Conservation (phyloP, 1,139 yeast species). For the Arxiozyma telluris region DNA sequence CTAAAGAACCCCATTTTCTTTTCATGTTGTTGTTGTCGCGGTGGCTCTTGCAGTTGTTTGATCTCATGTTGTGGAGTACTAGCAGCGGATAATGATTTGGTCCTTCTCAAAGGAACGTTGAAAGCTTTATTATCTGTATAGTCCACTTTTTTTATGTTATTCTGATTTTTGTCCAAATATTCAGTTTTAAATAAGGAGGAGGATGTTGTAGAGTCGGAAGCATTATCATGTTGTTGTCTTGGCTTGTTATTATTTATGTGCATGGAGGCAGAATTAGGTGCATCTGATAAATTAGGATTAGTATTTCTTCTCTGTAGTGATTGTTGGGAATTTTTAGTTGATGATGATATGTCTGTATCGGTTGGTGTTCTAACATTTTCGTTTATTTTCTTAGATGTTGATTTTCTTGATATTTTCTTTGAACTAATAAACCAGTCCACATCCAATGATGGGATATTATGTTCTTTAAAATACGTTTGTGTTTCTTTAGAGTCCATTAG, state of each 20-base stretch:
- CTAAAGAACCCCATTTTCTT: constrained; percentile 32
- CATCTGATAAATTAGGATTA: background rate
- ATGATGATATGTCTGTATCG: background rate
- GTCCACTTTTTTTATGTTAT: background rate
- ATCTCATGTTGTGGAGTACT: background rate
- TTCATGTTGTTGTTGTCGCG: constrained; percentile 10
- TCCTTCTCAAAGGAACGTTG: constrained; percentile 16
- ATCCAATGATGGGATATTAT: constrained; percentile 11
- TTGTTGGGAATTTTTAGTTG: background rate
- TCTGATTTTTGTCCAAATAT: background rate
- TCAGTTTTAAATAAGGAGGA: constrained; percentile 1
- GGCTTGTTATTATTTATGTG: background rate
- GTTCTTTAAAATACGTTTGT: constrained; percentile 13
- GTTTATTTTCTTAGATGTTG: background rate
- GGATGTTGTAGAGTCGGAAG: background rate
- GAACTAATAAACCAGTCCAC: constrained; percentile 16
- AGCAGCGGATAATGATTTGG: constrained; percentile 27
- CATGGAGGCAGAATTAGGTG: background rate
- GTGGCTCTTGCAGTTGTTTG: background rate
- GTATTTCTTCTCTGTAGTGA: background rate
- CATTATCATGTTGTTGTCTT: background rate
- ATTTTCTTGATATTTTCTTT: constrained; percentile 4
- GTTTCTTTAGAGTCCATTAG: constrained; percentile 12
- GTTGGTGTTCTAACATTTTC: background rate
- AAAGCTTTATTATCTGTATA: background rate